phyloP scores from a whole-genome alignment of 23 red algal species.

The Cyanidiococcus yangmingshanensis region DNA sequence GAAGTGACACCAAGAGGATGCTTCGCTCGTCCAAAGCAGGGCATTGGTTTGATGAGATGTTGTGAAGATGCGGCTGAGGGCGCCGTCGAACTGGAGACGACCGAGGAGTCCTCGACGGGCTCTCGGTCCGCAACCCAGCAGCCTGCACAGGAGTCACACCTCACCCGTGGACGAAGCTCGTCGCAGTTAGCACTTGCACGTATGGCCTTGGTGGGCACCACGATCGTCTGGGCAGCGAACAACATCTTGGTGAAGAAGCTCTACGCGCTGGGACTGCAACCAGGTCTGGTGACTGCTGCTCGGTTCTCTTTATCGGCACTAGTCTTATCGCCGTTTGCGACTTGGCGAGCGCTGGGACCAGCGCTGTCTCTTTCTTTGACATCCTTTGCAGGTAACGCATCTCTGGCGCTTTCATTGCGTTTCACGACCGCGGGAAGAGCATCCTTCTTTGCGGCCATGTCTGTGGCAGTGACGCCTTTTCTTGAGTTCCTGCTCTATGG shows the following conservation, averaged over 20 bases:
- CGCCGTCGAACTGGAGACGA: too few relatives aligned
- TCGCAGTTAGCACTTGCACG: background rate
- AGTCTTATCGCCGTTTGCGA: background rate
- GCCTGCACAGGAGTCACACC: too few relatives aligned
- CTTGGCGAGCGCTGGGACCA: background rate
- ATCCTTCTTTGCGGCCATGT: conserved; percentile 3
- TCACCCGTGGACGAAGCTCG: too few relatives aligned
- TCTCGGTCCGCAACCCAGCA: too few relatives aligned
- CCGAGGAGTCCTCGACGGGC: too few relatives aligned
- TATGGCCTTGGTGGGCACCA: background rate
- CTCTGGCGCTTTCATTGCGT: background rate
- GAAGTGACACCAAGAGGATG: too few relatives aligned
- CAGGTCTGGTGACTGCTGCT: background rate
- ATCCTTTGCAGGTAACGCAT: conserved; percentile 5
- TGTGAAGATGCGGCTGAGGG: too few relatives aligned
- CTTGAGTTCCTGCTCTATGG: conserved; percentile 8
- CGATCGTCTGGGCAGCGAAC: conserved; percentile 12
- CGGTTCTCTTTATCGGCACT: conserved; percentile 10
- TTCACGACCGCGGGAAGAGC: conserved; percentile 12
- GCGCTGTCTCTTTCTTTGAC: background rate
- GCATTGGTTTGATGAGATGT: too few relatives aligned
- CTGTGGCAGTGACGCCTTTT: conserved; percentile 3
- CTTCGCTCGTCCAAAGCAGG: too few relatives aligned
- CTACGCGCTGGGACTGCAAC: background rate
- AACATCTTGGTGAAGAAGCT: conserved; percentile 18